A percentile compares a stretch with the other conserved stretches of the same genome.
These are phyloP conservation scores for Mycena vulgaris DNA, from an alignment of 768 basidiomycete genomes.

Conservation along the genomic window DNA sequence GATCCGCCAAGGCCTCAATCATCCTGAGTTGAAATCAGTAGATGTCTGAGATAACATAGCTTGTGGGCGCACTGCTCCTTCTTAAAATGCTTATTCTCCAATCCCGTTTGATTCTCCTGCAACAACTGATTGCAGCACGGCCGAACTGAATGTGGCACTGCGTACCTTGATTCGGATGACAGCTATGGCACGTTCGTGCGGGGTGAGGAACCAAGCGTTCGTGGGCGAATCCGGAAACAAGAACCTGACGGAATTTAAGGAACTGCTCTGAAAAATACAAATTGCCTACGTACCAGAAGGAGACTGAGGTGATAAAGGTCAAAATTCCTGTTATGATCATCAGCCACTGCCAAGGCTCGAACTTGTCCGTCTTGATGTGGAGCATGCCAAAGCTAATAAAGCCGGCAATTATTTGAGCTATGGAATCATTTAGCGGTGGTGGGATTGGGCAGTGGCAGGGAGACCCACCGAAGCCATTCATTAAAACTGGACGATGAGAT, in stretches of 20 bases:
- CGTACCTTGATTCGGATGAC: conserved; percentile 69
- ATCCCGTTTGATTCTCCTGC: conserved; percentile 79
- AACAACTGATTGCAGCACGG: neutral
- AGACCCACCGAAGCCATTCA: conserved; percentile 78
- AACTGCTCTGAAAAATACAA: conserved; percentile 39
- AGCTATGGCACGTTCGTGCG: conserved; percentile 73
- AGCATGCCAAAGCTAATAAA: conserved; percentile 66
- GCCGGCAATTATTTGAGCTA: conserved; percentile 76
- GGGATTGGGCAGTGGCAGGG: conserved; percentile 18
- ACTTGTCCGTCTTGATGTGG: conserved; percentile 59
- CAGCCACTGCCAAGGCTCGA: conserved; percentile 72
- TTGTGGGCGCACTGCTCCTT: conserved; percentile 75
- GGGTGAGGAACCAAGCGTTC: conserved; percentile 81
- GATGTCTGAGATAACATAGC: too few relatives aligned
- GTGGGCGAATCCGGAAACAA: conserved; percentile 82
- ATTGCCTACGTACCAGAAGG: conserved; percentile 67
- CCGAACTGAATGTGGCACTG: neutral
- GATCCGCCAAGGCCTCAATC: conserved; percentile 44
- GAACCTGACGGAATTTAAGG: conserved; percentile 40
- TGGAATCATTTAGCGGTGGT: neutral
- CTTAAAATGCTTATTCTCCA: conserved; percentile 88
- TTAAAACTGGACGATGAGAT: conserved; percentile 56
- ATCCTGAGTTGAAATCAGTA: conserved; percentile 69
- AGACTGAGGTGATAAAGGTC: conserved; percentile 37
- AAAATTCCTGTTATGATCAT: conserved; percentile 13